phyloP scores from a whole-genome alignment of 2,329 filamentous ascomycete genomes.

The Coniochaeta sp. region DNA sequence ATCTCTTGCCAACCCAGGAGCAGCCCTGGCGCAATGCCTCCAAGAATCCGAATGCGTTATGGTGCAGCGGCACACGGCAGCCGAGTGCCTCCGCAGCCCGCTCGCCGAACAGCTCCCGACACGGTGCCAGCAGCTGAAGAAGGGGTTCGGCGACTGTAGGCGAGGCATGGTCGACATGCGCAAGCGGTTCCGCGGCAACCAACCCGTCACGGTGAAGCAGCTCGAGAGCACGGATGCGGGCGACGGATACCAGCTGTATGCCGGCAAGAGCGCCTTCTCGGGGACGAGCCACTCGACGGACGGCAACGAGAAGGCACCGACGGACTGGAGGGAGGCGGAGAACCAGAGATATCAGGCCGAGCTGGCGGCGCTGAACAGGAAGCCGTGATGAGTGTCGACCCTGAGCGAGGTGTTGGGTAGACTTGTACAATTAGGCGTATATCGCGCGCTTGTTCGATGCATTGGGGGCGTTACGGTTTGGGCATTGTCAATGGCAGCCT shows the following conservation, averaged over 20 bases:
- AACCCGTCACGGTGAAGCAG: constrained; percentile 63
- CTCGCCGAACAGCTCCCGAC: constrained; percentile 75
- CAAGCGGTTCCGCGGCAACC: constrained; percentile 93
- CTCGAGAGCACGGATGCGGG: constrained; percentile 54
- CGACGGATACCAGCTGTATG: constrained; percentile 67
- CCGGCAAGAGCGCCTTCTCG: constrained; percentile 63
- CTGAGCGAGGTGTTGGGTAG: not conserved
- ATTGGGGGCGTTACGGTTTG: not conserved
- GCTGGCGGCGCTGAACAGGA: constrained; percentile 15
- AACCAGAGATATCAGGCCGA: constrained; percentile 51
- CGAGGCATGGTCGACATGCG: constrained; percentile 97
- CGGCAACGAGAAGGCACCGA: constrained; percentile 55
- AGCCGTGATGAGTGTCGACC: not conserved
- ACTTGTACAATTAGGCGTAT: not conserved
- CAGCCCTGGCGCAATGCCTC: constrained; percentile 87
- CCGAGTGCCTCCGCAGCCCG: constrained; percentile 81
- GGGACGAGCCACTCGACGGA: constrained; percentile 57
- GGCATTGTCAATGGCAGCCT: not conserved
- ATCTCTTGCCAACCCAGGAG: constrained; percentile 55
- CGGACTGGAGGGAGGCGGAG: constrained; percentile 58
- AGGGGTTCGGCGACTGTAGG: constrained; percentile 90
- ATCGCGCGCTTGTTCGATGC: not conserved
- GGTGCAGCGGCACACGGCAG: constrained; percentile 76
- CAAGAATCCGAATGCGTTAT: constrained; percentile 96
- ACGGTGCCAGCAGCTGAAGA: constrained; percentile 87